Conservation (phyloP, 2,329 filamentous ascomycete species). For the Lojkania enalia region DNA sequence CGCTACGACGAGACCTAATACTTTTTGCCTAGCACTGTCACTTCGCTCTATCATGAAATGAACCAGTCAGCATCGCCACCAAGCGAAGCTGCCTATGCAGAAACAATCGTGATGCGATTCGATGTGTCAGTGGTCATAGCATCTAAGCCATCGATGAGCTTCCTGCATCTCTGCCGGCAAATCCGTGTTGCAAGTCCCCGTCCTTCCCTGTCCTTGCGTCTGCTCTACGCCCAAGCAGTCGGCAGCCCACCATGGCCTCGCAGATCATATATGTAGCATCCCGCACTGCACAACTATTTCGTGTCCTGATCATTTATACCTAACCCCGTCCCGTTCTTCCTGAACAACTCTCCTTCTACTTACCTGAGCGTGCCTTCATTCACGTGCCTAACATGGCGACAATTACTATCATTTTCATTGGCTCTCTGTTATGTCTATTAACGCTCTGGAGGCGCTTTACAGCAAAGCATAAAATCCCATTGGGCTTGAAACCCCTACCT, state of each 20-base stretch:
- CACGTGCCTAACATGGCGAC: conserved; percentile 35
- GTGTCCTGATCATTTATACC: not conserved
- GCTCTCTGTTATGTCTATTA: conserved; percentile 27
- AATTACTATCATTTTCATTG: conserved; percentile 31
- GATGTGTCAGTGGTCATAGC: conserved; percentile 2
- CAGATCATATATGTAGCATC: conserved; percentile 35
- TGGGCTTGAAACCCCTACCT: conserved; percentile 43
- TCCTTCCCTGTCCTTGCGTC: conserved; percentile 16
- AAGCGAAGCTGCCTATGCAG: conserved; percentile 15
- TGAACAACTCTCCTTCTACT: not conserved
- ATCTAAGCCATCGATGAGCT: conserved; percentile 16
- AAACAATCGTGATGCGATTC: conserved; percentile 7
- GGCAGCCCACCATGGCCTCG: conserved; percentile 20
- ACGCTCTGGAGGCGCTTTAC: conserved; percentile 35
- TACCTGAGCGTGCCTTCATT: not conserved
- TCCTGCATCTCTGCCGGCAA: conserved; percentile 19
- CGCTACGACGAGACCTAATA: conserved; percentile 3
- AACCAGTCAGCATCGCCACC: conserved; percentile 17
- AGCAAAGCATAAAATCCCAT: conserved; percentile 31
- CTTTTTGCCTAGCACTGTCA: conserved; percentile 4
- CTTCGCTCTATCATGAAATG: not conserved
- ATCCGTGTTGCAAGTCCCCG: conserved; percentile 29
- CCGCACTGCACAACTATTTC: conserved; percentile 12
- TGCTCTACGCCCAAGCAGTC: conserved; percentile 20
- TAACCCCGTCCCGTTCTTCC: not conserved